Conservation (phyloP, 1,284 basidiomycete species). For the Marasmius sp. region DNA sequence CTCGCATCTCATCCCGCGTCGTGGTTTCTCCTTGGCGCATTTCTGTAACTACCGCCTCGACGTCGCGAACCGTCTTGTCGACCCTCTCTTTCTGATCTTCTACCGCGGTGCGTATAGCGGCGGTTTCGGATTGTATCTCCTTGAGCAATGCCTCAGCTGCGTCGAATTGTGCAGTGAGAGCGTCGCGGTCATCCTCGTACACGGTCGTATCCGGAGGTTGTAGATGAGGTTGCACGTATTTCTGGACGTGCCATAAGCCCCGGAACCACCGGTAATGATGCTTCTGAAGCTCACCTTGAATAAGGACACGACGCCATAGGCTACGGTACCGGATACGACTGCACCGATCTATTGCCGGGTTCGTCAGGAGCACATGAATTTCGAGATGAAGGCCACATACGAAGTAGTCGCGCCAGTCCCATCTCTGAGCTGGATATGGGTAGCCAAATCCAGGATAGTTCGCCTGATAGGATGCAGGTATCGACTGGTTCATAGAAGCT, state of each 20-base stretch:
- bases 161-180: slow-evolving; percentile 90
- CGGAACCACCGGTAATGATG: neutral
- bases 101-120: slow-evolving; percentile 72
- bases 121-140: slow-evolving; percentile 80
- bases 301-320: slow-evolving; percentile 86
- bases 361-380: slow-evolving; percentile 14
- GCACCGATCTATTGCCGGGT: slow-evolving; percentile 77
- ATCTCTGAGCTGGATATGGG: slow-evolving; percentile 44
- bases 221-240: slow-evolving; percentile 91
- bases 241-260: slow-evolving; percentile 44
- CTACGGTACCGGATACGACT: slow-evolving; percentile 85
- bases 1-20: slow-evolving; percentile 88
- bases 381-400: slow-evolving; percentile 45
- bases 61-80: slow-evolving; percentile 76
- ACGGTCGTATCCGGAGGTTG: slow-evolving; percentile 87
- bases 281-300: slow-evolving; percentile 66
- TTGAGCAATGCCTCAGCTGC: slow-evolving; percentile 83
- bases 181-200: slow-evolving; percentile 87
- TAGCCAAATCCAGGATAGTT: slow-evolving; percentile 46
- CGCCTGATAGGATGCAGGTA: slow-evolving; percentile 30
- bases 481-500: slow-evolving; percentile 38
- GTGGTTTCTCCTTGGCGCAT: slow-evolving; percentile 79
- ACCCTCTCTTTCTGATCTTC: slow-evolving; percentile 84
- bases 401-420: slow-evolving; percentile 96
- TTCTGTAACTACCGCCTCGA: slow-evolving; percentile 75